phyloP scores from a whole-genome alignment of 768 basidiomycete species.

The Leucogyrophana mollusca region DNA sequence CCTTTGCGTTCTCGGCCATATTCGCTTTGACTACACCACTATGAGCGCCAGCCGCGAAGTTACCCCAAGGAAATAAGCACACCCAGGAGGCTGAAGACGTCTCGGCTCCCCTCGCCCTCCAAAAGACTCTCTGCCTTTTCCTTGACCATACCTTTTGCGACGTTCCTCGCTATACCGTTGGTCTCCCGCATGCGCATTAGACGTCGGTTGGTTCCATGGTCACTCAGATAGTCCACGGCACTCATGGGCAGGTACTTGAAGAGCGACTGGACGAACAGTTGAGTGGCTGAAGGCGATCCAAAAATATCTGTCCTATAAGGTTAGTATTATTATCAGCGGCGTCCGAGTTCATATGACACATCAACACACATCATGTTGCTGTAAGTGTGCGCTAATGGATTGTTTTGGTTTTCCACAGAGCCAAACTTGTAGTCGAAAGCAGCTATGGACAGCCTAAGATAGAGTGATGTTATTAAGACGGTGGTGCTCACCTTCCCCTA shows the following conservation, averaged over 20 bases:
- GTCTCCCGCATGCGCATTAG: slow-evolving; percentile 15
- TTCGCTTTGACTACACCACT: slow-evolving; percentile 23
- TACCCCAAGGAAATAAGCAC: slow-evolving; percentile 2
- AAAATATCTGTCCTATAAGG: slow-evolving; percentile 5
- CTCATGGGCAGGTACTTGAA: slow-evolving; percentile 26
- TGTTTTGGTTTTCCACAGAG: slow-evolving; percentile 26
- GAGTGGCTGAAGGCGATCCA: slow-evolving; percentile 6
- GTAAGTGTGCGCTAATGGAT: slow-evolving; percentile 6
- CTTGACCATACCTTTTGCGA: slow-evolving; percentile 15
- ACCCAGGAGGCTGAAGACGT: slow-evolving; percentile 39
- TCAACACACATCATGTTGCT: slow-evolving; percentile 5
- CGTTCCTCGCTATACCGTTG: slow-evolving; percentile 1
- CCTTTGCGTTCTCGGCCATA: slow-evolving; percentile 23
- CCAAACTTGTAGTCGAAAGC: slow-evolving; percentile 52
- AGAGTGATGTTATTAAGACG: neutral
- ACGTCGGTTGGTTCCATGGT: slow-evolving; percentile 23
- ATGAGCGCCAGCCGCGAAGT: neutral
- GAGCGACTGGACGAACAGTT: slow-evolving; percentile 31
- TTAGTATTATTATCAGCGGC: too few species aligned
- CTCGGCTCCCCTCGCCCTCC: slow-evolving; percentile 12
- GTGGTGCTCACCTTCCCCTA: slow-evolving; percentile 53
- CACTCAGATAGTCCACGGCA: slow-evolving; percentile 34
- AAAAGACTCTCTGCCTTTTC: slow-evolving; percentile 14
- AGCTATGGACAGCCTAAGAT: slow-evolving; percentile 22
- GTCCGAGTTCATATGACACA: too few species aligned